These are phyloP conservation scores for Mycena vitilis DNA, from an alignment of 768 basidiomycete species.

Conservation along the genomic window DNA sequence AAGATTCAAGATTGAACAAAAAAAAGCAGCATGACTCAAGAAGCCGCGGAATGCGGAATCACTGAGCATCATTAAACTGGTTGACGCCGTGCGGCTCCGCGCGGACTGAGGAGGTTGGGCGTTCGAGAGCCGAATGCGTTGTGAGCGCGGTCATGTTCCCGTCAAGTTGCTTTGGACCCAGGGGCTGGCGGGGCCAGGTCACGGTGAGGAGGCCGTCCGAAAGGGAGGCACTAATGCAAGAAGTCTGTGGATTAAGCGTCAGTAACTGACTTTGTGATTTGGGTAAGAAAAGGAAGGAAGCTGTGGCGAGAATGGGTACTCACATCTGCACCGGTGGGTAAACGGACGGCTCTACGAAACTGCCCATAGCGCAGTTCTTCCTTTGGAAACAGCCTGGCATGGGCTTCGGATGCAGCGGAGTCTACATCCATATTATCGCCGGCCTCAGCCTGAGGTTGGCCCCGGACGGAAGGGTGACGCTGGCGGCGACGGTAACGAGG, in stretches of 20 bases:
- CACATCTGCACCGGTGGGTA: conserved; percentile 55
- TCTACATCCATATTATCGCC: conserved; percentile 32
- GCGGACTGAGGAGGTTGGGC: conserved; percentile 33
- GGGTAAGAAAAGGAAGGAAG: conserved; percentile 15
- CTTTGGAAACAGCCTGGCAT: conserved; percentile 32
- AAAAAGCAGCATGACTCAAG: conserved; percentile 16
- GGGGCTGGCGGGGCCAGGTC: conserved; percentile 51
- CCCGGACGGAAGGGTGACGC: conserved; percentile 24
- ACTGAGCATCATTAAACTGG: not conserved
- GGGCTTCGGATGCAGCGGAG: conserved; percentile 3
- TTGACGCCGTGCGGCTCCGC: conserved; percentile 19
- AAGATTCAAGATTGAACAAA: not conserved
- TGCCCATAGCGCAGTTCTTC: conserved; percentile 58
- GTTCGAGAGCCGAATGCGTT: conserved; percentile 19
- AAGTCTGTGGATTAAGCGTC: conserved; percentile 46
- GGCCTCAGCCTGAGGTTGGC: not conserved
- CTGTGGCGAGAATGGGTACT: conserved; percentile 23
- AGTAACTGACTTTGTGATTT: conserved; percentile 27
- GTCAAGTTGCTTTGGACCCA: not conserved
- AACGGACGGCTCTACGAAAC: conserved; percentile 52
- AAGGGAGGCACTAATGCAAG: conserved; percentile 50
- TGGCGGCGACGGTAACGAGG: conserved; percentile 19
- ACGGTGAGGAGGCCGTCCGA: conserved; percentile 56
- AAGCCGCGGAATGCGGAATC: not conserved
- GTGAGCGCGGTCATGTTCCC: not conserved